Evolutionary conservation across 495 filamentous ascomycete genomes (phyloP).

Genomic region (Aspergillus campestris): DNA sequence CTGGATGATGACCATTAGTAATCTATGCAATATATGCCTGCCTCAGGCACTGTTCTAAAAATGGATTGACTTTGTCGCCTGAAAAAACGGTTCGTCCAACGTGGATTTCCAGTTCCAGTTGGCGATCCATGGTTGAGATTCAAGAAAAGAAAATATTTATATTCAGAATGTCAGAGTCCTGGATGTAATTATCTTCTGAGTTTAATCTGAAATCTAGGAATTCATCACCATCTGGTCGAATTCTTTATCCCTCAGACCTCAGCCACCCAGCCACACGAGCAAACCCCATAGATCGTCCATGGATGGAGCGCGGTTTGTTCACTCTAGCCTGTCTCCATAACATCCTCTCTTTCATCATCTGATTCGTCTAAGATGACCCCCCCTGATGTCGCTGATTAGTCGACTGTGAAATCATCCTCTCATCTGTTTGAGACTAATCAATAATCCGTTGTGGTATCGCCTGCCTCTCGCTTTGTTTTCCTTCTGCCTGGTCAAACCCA

Average conservation of each 20-base stretch:
- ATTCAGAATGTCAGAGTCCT: too few species aligned
- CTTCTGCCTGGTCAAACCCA: too few species aligned
- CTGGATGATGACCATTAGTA: too few species aligned
- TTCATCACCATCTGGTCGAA: too few species aligned
- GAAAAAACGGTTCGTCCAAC: not conserved
- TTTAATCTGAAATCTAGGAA: too few species aligned
- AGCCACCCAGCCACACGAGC: not conserved
- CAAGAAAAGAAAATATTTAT: too few species aligned
- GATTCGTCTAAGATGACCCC: not conserved
- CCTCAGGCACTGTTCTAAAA: constrained; percentile 3
- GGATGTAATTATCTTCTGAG: too few species aligned
- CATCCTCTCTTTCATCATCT: not conserved
- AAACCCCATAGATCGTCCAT: not conserved
- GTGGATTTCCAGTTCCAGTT: not conserved
- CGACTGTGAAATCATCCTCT: not conserved
- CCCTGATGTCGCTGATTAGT: not conserved
- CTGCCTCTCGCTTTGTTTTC: too few species aligned
- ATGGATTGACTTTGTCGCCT: not conserved
- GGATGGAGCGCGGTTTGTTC: not conserved
- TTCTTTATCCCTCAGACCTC: too few species aligned
- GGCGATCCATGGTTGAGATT: too few species aligned
- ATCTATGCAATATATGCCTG: too few species aligned
- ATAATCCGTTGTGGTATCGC: too few species aligned
- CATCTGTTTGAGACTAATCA: not conserved
- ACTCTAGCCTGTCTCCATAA: not conserved